Base-by-base conservation (phyloP, 2,329 filamentous ascomycete species). In the Verticillium longisporum region DNA sequence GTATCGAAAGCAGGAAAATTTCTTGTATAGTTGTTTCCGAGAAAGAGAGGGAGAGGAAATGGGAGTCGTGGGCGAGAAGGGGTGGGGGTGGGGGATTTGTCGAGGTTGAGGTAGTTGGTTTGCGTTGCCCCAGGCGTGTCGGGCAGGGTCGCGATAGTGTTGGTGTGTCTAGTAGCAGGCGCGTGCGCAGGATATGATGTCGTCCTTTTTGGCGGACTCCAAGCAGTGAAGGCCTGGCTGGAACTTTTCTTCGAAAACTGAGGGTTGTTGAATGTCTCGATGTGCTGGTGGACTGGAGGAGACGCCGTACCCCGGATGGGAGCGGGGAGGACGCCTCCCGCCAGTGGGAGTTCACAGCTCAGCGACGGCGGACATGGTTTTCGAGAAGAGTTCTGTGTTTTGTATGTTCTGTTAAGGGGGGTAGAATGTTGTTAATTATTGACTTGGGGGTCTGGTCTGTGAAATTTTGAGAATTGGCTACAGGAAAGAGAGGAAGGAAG, bases 301-400 rank as follows among this genome's bases (percentile, higher is more conserved):
- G 84, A 82, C 71, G 78, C 77, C 45, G 45, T n/a, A 53, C 45
- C 77, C 41, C 55, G 57, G 32, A 33, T 59, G 65, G 71, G 67
- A 69, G 63, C 75, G 72, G 74, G 71, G 71, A 69, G 73, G 45
- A 18, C 76, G 77, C 76, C 80, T 81, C 85, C 87, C 88, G 88
- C 45, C 86, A 92, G 89, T 88, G 87, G 87, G 84, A 79, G 85
- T 91, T 93, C 92, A 96, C 89, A 94, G 90, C 89, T 89, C 88
- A 90, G 87, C 88, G 88, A 89, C 81, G 83, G 88, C 87, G 87
- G 82, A 86, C 85, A 85, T 86, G 84, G 87, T 88, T 75, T 81
- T 89, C 87, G 88, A 90, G 87, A 82, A 88, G 18, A 88, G 87
- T 86, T 81, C 72, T 64, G 34, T 68, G 69, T 66, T 71, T 66